These are phyloP conservation scores for Solanum bukasovii DNA, from an alignment of 257 asterid species.

Conservation along the genomic window DNA sequence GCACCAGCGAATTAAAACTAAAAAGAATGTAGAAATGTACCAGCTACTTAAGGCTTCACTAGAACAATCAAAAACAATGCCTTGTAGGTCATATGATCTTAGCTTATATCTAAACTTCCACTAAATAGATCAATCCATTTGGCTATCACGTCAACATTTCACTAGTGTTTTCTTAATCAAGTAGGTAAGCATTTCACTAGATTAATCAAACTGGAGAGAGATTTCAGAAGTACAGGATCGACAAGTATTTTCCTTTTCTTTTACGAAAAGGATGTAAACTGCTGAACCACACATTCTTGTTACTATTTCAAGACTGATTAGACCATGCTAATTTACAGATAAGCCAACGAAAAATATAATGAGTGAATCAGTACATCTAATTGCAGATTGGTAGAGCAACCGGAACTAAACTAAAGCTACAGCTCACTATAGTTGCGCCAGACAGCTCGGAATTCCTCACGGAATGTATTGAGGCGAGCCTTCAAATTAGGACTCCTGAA, in stretches of 20 bases:
- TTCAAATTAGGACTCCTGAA: constrained; percentile 87
- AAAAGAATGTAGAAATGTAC: not conserved
- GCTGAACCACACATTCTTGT: not conserved
- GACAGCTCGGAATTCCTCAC: constrained; percentile 93
- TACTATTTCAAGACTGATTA: not conserved
- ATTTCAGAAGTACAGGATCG: not conserved
- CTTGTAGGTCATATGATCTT: not conserved
- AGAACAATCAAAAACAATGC: not conserved
- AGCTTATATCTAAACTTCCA: not conserved
- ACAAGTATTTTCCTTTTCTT: not conserved
- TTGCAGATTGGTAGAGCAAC: not conserved
- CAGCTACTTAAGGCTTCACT: not conserved
- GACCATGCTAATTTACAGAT: not conserved
- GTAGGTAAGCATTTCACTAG: not conserved
- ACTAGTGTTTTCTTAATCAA: not conserved
- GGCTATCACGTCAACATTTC: not conserved
- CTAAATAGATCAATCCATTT: not conserved
- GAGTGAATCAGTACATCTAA: not conserved
- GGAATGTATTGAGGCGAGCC: constrained; percentile 94
- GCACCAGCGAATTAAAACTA: not conserved
- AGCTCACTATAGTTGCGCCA: constrained; percentile 95
- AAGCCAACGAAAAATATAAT: not conserved
- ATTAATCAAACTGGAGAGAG: not conserved
- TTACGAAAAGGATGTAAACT: not conserved
- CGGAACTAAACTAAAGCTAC: constrained; percentile 20